Conservation (phyloP, 441 rosid genomes). For the Jatropha multifida region DNA sequence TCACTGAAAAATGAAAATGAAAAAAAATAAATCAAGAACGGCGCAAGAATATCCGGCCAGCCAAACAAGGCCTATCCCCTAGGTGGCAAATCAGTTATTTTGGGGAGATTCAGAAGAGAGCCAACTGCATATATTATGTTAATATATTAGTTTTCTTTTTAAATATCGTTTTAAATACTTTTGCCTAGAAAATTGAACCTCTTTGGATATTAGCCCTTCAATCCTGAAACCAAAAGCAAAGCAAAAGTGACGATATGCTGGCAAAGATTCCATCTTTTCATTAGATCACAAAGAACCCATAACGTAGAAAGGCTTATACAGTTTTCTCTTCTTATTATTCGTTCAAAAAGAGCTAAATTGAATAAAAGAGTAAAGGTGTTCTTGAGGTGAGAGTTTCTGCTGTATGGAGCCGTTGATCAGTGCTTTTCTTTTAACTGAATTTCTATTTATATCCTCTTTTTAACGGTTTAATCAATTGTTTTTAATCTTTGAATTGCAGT, state of each 20-base stretch:
- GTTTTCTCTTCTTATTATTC: neutral
- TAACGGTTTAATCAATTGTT: neutral
- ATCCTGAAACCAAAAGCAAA: slow-evolving; percentile 5
- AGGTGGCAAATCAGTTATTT: neutral
- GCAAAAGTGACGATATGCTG: neutral
- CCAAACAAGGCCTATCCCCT: neutral
- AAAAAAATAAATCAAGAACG: no score
- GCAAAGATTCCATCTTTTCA: neutral
- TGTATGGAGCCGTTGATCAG: neutral
- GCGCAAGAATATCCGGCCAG: neutral
- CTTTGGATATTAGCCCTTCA: slow-evolving; percentile 1
- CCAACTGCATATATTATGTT: neutral
- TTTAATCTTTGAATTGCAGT: neutral
- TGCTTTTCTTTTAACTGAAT: neutral
- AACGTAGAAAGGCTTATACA: neutral
- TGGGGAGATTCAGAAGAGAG: neutral
- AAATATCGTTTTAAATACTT: neutral
- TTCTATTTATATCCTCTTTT: neutral
- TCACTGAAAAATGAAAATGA: no score
- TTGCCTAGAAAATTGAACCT: neutral
- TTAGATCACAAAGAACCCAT: neutral
- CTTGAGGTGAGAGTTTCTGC: slow-evolving; percentile 5
- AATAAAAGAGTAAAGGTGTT: neutral
- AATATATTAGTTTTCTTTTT: no score
- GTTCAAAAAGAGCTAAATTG: neutral